Evolutionary conservation across 139 green algal genomes (phyloP).

Genomic region (Tetraselmis striata): DNA sequence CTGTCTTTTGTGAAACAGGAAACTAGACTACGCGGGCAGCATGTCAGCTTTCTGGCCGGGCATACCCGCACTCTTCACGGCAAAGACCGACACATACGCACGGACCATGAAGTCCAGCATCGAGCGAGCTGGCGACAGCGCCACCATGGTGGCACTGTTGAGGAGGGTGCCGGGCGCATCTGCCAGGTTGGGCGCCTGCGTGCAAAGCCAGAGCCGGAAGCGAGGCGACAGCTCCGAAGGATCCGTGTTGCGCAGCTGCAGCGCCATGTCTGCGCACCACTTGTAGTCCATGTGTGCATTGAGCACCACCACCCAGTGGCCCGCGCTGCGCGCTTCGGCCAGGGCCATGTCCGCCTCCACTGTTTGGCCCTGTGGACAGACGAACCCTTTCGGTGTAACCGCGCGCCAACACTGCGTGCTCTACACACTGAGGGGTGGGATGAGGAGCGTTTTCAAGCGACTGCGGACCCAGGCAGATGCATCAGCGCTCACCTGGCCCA

Average conservation of each 20-base stretch:
- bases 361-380: neutral
- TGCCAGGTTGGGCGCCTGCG: neutral
- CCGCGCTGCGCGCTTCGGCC: neutral
- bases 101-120: neutral
- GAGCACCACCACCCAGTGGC: neutral
- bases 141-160: neutral
- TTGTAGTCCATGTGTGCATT: neutral
- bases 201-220: neutral
- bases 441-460: too few relatives aligned
- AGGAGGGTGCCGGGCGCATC: neutral
- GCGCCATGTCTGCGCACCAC: neutral
- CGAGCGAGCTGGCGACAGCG: neutral
- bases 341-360: neutral
- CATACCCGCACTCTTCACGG: too few relatives aligned
- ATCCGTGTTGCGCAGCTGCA: neutral
- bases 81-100: neutral
- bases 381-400: too few relatives aligned
- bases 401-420: too few relatives aligned
- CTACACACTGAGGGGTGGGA: too few relatives aligned
- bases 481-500: too few relatives aligned
- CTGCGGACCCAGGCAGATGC: too few relatives aligned
- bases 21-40: too few relatives aligned
- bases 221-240: neutral
- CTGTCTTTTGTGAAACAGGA: too few relatives aligned
- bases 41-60: too few relatives aligned